Base-by-base conservation (phyloP, 257 asterid genomes). In the Schizonepeta tenuifolia region DNA sequence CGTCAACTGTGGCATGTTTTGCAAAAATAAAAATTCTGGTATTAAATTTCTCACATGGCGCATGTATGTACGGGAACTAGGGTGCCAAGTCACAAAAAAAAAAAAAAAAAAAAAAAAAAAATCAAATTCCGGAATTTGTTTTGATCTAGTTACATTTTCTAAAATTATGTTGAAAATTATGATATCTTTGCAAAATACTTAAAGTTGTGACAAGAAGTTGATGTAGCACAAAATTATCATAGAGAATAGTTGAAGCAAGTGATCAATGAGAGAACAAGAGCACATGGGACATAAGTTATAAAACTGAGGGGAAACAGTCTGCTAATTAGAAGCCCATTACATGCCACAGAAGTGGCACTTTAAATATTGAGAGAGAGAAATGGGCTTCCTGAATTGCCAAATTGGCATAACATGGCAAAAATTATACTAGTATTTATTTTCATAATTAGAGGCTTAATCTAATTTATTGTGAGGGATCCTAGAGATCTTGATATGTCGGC, bases 401-500 rank as follows among this genome's bases (percentile, higher is more conserved):
- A 38, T 57, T 31, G 36, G 21, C 53, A 47, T 65, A 70, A 75
- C 67, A 56, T 65, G 61, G 12, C 56, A 74, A 20, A 18, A 4
- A 3, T 53, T 78, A 14, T 61, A 18, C 49, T 65, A 35, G 8
- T 31, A 21, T 22, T 56, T 24, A 73, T 65, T 57, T 31, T 22
- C 12, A 38, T 60, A 50, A 51, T 78, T 51, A 59, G 67, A 4
- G 36, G 36, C 43, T 2, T 28, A 38, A 31, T 75, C 3, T 28
- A 28, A 31, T 75, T 70, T 50, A 71, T 75, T 61, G 44, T 41
- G 44, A 60, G 28, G 9, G 72, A 71, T 71, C 65, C 38, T 1
- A 60, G 47, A 72, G 73, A 82, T 82, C 77, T 73, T 75, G 64
- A 61, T 38, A 70, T 81, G 92, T 83, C 88, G 83, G 92, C 85